Base-by-base conservation (phyloP, 2,329 filamentous ascomycete genomes). In the Calonectria crousiana region DNA sequence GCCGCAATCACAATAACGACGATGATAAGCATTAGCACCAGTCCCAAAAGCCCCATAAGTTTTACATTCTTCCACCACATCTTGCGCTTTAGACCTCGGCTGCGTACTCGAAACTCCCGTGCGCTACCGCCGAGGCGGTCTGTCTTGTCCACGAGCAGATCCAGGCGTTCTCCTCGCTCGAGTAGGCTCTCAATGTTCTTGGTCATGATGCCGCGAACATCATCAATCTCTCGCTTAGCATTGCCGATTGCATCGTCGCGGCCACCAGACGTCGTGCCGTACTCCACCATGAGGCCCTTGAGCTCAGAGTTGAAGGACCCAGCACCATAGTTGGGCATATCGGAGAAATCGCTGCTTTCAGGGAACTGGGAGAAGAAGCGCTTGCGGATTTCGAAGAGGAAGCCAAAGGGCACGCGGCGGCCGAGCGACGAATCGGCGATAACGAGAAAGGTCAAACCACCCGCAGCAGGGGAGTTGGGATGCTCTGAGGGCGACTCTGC, bases 61-160 rank as follows among this genome's bases (percentile, higher is more conserved):
- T 97, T 97, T 58, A 98, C 91, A 84, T 99, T 98, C 92, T 98
- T 98, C 96, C 96, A 98, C 97, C 97, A 99, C 97, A 99, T 98
- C 85, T 93, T 91, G 82, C 97, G 91, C 87, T 97, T 94, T 80
- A 99, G 85, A 1, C 95, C 95, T 32, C 95, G 89, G 84, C 94
- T 97, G 78, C 96, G 90, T 23, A 98, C 93, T 67, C 97, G 89
- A 83, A 99, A 99, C 83, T 99, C 97, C 80, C 93, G 90, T 68
- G 97, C 95, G 84, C 92, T 97, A 34, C 95, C 95, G 18, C 96
- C 97, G 49, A 99, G 85, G 53, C 95, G 90, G 83, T 98, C 96
- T 64, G 97, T 99, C 92, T 99, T 98, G 84, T 98, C 96, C 28
- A 99, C 96, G 58, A 99, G 87, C 78, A 98, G 85, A 86, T 98